Percentiles rank a stretch among this genome's conserved stretches.
phyloP scores from a whole-genome alignment of 2,329 filamentous ascomycete genomes.

The Cercospora berteroae region DNA sequence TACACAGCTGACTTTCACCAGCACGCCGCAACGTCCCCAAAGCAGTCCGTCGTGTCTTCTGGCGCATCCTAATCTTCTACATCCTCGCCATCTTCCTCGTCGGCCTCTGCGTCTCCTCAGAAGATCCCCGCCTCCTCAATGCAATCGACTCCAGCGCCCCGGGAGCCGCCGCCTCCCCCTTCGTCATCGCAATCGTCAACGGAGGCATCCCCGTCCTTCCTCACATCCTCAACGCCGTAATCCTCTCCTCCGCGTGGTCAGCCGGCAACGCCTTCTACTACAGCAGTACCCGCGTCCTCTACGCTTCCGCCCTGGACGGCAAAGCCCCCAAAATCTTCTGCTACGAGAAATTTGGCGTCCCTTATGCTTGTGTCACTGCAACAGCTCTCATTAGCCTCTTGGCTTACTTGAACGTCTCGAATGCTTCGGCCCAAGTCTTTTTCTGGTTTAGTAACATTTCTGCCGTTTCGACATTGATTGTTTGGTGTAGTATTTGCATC shows the following conservation, averaged over 20 bases:
- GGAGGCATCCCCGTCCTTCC: constrained; percentile 62
- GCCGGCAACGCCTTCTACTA: constrained; percentile 58
- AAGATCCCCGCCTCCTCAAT: constrained; percentile 38
- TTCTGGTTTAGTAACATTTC: constrained; percentile 65
- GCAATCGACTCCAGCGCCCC: constrained; percentile 31
- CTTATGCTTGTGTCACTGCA: constrained; percentile 47
- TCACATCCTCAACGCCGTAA: constrained; percentile 67
- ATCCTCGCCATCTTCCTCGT: constrained; percentile 41
- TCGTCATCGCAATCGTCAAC: constrained; percentile 59
- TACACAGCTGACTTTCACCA: neutral
- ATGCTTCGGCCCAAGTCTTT: constrained; percentile 63
- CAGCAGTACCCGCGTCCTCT: constrained; percentile 53
- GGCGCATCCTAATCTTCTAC: constrained; percentile 47
- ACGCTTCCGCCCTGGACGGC: constrained; percentile 59
- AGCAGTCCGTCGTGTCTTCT: constrained; percentile 47
- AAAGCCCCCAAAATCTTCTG: constrained; percentile 61
- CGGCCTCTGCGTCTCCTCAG: constrained; percentile 43
- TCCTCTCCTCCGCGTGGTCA: constrained; percentile 63
- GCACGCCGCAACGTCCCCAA: constrained; percentile 32
- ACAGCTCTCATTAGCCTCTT: constrained; percentile 42
- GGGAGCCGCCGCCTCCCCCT: constrained; percentile 49
- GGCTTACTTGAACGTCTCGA: constrained; percentile 63
- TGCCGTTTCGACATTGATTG: constrained; percentile 64
- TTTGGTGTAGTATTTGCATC: constrained; percentile 62
- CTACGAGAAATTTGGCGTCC: constrained; percentile 51